These are phyloP conservation scores for Malus domestica DNA, from an alignment of 306 rosid species.

Conservation along the genomic window ASM211411v1 NC_041790.1:25379001-25379500, in stretches of 20 bases:
- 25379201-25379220: neutral
- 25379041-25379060: neutral
- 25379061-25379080: neutral
- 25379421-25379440: conserved; percentile 1
- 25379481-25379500: neutral
- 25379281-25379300: conserved; percentile 74
- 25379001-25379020: neutral
- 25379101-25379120: neutral
- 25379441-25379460: neutral
- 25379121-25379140: neutral
- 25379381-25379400: conserved; percentile 95
- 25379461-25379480: neutral
- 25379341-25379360: conserved; percentile 97
- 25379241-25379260: neutral
- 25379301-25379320: conserved; percentile 97
- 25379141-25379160: neutral
- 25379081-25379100: neutral
- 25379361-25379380: conserved; percentile 95
- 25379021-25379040: neutral
- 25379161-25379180: neutral
- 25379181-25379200: neutral
- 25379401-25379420: conserved; percentile 96
- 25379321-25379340: conserved; percentile 87
- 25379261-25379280: neutral
- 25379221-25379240: neutral